Base-by-base conservation (phyloP, 139 green algal species). In the Chlorella ohadii region DNA sequence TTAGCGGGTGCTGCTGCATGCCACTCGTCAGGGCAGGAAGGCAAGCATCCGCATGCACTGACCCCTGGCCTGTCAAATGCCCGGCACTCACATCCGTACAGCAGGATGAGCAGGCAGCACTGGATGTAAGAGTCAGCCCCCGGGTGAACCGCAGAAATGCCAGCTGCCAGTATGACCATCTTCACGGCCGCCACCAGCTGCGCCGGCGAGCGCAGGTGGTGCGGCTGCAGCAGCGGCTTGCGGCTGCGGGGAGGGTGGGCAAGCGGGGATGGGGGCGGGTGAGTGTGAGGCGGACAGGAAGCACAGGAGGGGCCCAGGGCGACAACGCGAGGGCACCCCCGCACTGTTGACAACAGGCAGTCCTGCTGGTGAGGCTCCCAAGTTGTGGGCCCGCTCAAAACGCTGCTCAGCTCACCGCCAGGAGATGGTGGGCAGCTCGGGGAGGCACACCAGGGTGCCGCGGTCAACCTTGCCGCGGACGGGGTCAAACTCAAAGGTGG, bases 401-500 rank as follows among this genome's bases (percentile, higher is more conserved):
- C n/a, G 27, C 63, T 68, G 63, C 0, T 28, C 28, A 11, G 16
- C 73, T 81, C 72, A 89, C 85, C 86, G 72, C 31, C 86, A 65
- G 59, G 41, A 82, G 27, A 87, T 12, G 31, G 86, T 78, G 36
- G 86, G 55, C 44, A 64, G 41, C 41, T 83, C 86, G 0, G 56
- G 61, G 25, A 75, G 51, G 25, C 72, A 57, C 28, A 86, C 72
- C 65, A 90, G 86, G 47, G 78, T 75, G 17, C 86, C 86, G 6
- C 86, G 64, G 72, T 90, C 75, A 0, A 85, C 39, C 59, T 68
- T 79, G 47, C 86, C 83, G 12, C 64, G 78, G 16, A 83, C 64
- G 0, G 86, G 78, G 78, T 90, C 83, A 55, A 77, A 78, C 33
- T 78, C 63, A 34, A 78, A 90, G 39, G 86, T 90, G 65, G 83